Percentiles rank a stretch among this genome's conserved stretches.
Evolutionary conservation across 768 basidiomycete genomes (phyloP).

Genomic region (Exidia glandulosa): DNA sequence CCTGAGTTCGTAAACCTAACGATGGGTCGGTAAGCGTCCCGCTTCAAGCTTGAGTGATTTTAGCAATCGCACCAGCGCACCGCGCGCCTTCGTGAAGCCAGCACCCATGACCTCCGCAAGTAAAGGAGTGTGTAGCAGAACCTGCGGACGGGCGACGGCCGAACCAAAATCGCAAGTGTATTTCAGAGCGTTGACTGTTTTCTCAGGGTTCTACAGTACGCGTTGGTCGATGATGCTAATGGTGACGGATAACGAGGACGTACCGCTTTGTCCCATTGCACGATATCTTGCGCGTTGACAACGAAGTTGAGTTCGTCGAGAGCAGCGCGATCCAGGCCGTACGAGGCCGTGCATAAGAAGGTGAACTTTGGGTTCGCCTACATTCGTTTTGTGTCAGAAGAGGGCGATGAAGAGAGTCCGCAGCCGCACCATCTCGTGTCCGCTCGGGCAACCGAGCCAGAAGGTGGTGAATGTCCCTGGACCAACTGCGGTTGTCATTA

Average conservation of each 20-base stretch:
- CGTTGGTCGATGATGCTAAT: background rate
- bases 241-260: background rate
- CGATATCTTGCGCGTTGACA: conserved; percentile 36
- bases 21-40: too few species aligned
- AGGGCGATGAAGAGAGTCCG: conserved; percentile 1
- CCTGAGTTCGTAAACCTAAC: conserved; percentile 70
- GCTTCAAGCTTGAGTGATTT: too few species aligned
- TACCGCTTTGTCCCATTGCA: conserved; percentile 11
- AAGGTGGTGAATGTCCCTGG: conserved; percentile 69
- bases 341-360: conserved; percentile 64
- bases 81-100: conserved; percentile 63
- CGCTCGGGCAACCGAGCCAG: conserved; percentile 53
- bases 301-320: conserved; percentile 66
- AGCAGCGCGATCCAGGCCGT: conserved; percentile 55
- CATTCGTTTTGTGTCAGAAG: too few species aligned
- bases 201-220: background rate
- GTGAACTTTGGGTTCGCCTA: background rate
- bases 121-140: conserved; percentile 51
- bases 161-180: conserved; percentile 45
- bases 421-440: conserved; percentile 31
- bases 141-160: conserved; percentile 38
- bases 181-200: conserved; percentile 24
- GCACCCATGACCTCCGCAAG: conserved; percentile 70
- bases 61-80: conserved; percentile 46
- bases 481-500: conserved; percentile 35